Evolutionary conservation across 306 rosid species (phyloP).

Genomic region (Lathyrus tuberosus): DNA sequence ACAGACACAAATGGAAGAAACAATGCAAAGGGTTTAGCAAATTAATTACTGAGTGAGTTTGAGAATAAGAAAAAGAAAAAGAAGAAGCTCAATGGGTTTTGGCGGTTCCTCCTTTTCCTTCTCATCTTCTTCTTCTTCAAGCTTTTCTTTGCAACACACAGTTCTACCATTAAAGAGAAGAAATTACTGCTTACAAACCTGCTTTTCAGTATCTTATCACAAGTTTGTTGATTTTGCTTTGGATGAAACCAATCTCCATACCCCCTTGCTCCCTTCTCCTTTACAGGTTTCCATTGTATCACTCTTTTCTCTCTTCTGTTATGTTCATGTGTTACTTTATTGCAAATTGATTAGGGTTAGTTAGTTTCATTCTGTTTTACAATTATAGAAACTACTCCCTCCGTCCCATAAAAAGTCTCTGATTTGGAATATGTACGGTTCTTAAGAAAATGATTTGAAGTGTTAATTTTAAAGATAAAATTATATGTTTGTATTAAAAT

Average conservation of each 20-base stretch:
- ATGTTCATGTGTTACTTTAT: neutral
- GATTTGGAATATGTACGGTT: too few relatives aligned
- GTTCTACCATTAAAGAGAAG: neutral
- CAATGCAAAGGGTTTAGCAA: neutral
- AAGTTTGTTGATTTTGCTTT: conserved; percentile 52
- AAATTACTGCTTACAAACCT: neutral
- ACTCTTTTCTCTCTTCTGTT: neutral
- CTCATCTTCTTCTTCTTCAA: conserved; percentile 31
- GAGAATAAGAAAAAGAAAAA: neutral
- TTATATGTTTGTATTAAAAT: too few relatives aligned
- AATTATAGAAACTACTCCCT: too few relatives aligned
- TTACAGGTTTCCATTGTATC: conserved; percentile 36
- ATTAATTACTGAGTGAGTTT: neutral
- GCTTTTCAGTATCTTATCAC: conserved; percentile 41
- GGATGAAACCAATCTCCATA: conserved; percentile 49
- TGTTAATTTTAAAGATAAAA: too few relatives aligned
- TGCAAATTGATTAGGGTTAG: conserved; percentile 2
- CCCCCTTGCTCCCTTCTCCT: conserved; percentile 49
- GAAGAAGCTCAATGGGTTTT: conserved; percentile 33
- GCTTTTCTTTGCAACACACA: conserved; percentile 24
- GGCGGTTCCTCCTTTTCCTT: conserved; percentile 29
- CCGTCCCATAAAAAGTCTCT: too few relatives aligned
- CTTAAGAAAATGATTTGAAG: too few relatives aligned
- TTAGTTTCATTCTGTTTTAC: neutral
- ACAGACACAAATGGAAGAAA: neutral